These are phyloP conservation scores for Tuber microsphaerosporum DNA, from an alignment of 495 filamentous ascomycete species.

Conservation along the genomic window DNA sequence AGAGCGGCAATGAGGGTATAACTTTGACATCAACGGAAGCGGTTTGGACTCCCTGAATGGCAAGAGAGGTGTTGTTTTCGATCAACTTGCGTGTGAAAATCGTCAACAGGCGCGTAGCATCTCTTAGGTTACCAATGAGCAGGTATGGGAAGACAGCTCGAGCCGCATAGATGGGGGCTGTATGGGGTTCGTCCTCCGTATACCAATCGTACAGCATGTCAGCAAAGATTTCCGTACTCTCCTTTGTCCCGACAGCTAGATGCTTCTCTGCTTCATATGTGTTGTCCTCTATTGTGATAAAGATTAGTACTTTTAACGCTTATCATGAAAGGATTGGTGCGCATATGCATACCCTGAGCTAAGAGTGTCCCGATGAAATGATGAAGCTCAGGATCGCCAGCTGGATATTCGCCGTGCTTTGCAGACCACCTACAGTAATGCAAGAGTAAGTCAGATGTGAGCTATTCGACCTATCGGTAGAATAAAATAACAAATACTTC, in stretches of 20 bases:
- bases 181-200: constrained; percentile 75
- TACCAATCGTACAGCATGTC: constrained; percentile 92
- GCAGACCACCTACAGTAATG: constrained; percentile 62
- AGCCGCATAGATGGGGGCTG: constrained; percentile 79
- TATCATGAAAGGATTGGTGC: constrained; percentile 6
- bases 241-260: constrained; percentile 78
- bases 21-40: constrained; percentile 66
- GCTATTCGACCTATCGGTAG: neutral
- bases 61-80: constrained; percentile 60
- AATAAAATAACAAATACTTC: constrained; percentile 1
- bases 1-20: constrained; percentile 74
- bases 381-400: constrained; percentile 91
- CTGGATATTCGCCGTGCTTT: constrained; percentile 75
- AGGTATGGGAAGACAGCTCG: constrained; percentile 89
- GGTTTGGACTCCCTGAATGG: constrained; percentile 73
- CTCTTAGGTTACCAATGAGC: constrained; percentile 78
- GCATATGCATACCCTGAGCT: constrained; percentile 56
- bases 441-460: constrained; percentile 21
- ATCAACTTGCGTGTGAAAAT: constrained; percentile 70
- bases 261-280: constrained; percentile 89
- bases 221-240: constrained; percentile 71
- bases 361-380: constrained; percentile 84
- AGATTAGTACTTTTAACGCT: constrained; percentile 14
- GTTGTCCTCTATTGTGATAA: constrained; percentile 60
- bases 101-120: constrained; percentile 71